A percentile compares a stretch with the other conserved stretches of the same genome.
Evolutionary conservation across 2,329 filamentous ascomycete genomes (phyloP).

Genomic region (Xylaria hypoxylon): DNA sequence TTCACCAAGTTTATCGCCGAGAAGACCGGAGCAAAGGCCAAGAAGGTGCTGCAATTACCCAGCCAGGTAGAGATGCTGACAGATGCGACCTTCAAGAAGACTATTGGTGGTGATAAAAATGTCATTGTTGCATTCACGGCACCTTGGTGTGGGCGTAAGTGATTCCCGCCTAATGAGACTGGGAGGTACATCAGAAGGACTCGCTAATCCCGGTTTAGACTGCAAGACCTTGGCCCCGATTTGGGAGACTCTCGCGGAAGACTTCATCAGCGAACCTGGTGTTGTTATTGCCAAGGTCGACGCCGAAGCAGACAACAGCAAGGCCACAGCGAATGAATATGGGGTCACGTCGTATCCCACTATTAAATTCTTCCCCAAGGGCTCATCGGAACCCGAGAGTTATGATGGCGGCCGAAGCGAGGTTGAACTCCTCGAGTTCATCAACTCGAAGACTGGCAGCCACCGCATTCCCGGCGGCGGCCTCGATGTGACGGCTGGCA

Average conservation of each 20-base stretch:
- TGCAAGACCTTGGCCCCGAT: constrained; percentile 93
- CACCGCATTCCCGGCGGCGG: constrained; percentile 85
- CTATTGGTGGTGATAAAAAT: constrained; percentile 86
- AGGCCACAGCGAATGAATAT: constrained; percentile 79
- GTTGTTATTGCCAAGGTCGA: constrained; percentile 96
- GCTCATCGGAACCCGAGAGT: constrained; percentile 74
- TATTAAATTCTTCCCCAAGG: constrained; percentile 96
- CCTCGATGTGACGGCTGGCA: constrained; percentile 82
- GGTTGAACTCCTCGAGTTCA: constrained; percentile 78
- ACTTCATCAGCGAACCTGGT: constrained; percentile 80
- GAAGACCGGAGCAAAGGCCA: constrained; percentile 86
- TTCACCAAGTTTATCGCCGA: constrained; percentile 84
- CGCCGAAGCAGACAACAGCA: constrained; percentile 86
- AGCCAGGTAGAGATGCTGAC: constrained; percentile 84
- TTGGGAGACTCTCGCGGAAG: constrained; percentile 87
- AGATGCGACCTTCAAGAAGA: constrained; percentile 80
- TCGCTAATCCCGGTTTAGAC: constrained; percentile 67
- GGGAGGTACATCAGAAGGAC: constrained; percentile 18
- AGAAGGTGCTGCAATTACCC: constrained; percentile 77
- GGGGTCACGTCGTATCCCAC: constrained; percentile 91
- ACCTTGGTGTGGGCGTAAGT: constrained; percentile 97
- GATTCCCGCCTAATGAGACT: constrained; percentile 25
- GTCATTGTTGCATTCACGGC: constrained; percentile 97
- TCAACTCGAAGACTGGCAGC: constrained; percentile 91
- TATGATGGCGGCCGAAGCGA: constrained; percentile 85